These are phyloP conservation scores for Perkinsus olseni DNA, from an alignment of 169 alveolate species.

Conservation along the genomic window DNA sequence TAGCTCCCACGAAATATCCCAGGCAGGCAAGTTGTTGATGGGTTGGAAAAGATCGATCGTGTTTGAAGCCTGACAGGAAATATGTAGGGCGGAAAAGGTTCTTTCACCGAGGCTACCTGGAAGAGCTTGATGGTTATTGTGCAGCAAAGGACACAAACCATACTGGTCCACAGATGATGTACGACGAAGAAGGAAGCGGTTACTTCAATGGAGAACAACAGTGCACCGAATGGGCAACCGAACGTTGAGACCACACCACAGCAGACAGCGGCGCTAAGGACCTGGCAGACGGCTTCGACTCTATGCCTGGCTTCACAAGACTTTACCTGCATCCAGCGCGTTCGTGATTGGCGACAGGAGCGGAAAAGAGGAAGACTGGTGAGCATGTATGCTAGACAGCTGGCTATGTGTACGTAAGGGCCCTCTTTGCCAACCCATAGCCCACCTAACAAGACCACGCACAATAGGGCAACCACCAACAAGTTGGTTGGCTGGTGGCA, in stretches of 20 bases:
- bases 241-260: slow-evolving; percentile 62
- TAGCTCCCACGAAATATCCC: slow-evolving; percentile 33
- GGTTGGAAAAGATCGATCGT: neutral
- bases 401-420: slow-evolving; percentile 66
- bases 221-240: slow-evolving; percentile 64
- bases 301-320: slow-evolving; percentile 20
- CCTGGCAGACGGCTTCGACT: slow-evolving; percentile 27
- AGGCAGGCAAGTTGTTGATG: slow-evolving; percentile 10
- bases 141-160: slow-evolving; percentile 50
- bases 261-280: slow-evolving; percentile 61
- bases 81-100: neutral
- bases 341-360: neutral
- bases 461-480: too few relatives aligned
- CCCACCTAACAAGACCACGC: slow-evolving; percentile 31
- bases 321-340: slow-evolving; percentile 1
- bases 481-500: too few relatives aligned
- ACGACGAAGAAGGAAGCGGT: slow-evolving; percentile 62
- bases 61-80: neutral
- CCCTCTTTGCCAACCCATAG: slow-evolving; percentile 68
- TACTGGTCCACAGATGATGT: slow-evolving; percentile 49
- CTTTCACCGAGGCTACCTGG: neutral
- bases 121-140: slow-evolving; percentile 37
- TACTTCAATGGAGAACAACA: slow-evolving; percentile 59
- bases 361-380: slow-evolving; percentile 41
- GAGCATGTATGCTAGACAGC: slow-evolving; percentile 51